A percentile compares a stretch with the other conserved stretches of the same genome.
Evolutionary conservation across 495 filamentous ascomycete genomes (phyloP).

Genomic region (Copromyces sp.): DNA sequence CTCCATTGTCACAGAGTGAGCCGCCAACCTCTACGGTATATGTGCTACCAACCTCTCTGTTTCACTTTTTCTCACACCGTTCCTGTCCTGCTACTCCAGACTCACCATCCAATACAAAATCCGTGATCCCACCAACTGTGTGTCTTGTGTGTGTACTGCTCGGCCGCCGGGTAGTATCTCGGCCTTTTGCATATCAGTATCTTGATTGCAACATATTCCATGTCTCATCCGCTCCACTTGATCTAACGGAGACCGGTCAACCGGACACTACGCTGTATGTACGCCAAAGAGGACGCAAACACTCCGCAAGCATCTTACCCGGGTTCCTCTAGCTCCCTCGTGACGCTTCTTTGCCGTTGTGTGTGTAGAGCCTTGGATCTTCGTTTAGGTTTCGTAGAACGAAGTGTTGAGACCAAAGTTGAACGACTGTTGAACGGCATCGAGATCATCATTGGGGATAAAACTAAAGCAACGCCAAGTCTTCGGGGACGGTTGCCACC

Average conservation of each 20-base stretch:
- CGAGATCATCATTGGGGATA: not conserved
- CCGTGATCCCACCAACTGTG: not conserved
- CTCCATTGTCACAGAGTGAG: not conserved
- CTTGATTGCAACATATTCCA: not conserved
- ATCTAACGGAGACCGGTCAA: not conserved
- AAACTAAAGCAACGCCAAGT: conserved; percentile 1
- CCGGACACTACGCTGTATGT: not conserved
- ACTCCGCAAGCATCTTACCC: not conserved
- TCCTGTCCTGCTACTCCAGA: not conserved
- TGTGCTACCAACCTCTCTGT: not conserved
- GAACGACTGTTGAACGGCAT: not conserved
- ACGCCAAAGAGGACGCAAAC: not conserved
- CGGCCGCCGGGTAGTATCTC: not conserved
- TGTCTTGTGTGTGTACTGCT: not conserved
- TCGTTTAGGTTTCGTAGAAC: not conserved
- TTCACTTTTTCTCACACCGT: not conserved
- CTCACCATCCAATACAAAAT: not conserved
- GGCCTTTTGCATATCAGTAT: not conserved
- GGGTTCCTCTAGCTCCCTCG: not conserved
- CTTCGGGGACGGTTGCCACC: conserved; percentile 7
- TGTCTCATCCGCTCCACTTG: not conserved
- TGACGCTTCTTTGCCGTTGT: not conserved
- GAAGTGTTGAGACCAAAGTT: not conserved
- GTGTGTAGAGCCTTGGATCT: not conserved
- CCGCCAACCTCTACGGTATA: not conserved